phyloP scores from a whole-genome alignment of 1,139 yeast species.

The Yamadazyma diddensiae region DNA sequence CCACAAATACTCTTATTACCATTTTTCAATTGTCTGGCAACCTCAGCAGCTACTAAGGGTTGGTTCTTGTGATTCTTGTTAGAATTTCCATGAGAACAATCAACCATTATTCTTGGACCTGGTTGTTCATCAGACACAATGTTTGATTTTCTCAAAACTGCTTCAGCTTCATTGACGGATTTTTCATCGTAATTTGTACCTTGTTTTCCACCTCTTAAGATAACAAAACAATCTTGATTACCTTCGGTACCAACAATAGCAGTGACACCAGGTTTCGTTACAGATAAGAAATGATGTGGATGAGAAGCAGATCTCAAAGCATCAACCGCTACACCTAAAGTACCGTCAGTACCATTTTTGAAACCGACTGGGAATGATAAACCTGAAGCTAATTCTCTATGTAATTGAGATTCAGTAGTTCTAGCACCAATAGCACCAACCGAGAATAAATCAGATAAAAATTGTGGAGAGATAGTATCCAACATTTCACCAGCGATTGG shows the following conservation, averaged over 20 bases:
- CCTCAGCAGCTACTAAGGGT: slow-evolving; percentile 81
- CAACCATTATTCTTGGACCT: slow-evolving; percentile 84
- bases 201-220: slow-evolving; percentile 91
- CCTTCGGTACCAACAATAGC: slow-evolving; percentile 97
- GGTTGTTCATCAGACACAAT: slow-evolving; percentile 44
- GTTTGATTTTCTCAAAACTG: slow-evolving; percentile 57
- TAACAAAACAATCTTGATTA: slow-evolving; percentile 83
- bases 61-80: slow-evolving; percentile 87
- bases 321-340: slow-evolving; percentile 88
- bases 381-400: slow-evolving; percentile 96
- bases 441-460: slow-evolving; percentile 83
- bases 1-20: slow-evolving; percentile 86
- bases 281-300: slow-evolving; percentile 95
- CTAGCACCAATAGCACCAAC: slow-evolving; percentile 99
- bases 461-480: slow-evolving; percentile 98
- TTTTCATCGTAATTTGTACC: slow-evolving; percentile 88
- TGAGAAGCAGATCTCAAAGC: slow-evolving; percentile 91
- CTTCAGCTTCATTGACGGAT: slow-evolving; percentile 67
- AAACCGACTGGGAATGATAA: slow-evolving; percentile 97
- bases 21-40: slow-evolving; percentile 72
- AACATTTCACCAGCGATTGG: slow-evolving; percentile 98
- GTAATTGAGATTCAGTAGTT: slow-evolving; percentile 97
- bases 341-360: slow-evolving; percentile 98
- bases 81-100: slow-evolving; percentile 96
- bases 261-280: slow-evolving; percentile 93